Evolutionary conservation across 2,329 filamentous ascomycete genomes (phyloP), one percentile per base, ranked within the genome.

Genomic region (Neofusicoccum sp.): DNA sequence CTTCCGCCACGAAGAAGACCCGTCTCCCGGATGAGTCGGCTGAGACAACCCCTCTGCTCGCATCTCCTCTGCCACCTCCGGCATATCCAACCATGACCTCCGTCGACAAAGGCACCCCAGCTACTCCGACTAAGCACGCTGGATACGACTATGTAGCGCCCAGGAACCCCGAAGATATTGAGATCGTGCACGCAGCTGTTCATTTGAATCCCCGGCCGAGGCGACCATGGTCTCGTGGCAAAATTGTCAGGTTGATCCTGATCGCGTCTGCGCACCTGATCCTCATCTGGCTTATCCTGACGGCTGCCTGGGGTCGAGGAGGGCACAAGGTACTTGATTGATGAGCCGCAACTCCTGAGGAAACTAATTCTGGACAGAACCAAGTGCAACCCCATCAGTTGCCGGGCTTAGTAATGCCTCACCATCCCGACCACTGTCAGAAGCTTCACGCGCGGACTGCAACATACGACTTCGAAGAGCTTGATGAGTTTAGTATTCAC

Each of bases 281-380:
- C 9, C 54, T 58, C 8, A 45, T 58, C 39, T 58, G 54, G 54
- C 43, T 58, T 16, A 58, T 58, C 9, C 11, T 58, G 54, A 11
- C 28, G 7, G 52, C 39, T 4, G 16, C 54, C 11, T 33, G 41
- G 31, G 54, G 29, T 16, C 54, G 54, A 2, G 7, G 39, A 22
- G 34, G 29, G 29, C 31, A 16, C 33, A 58, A 58, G 54, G 54
- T 58, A 56, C 16, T 43, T 14, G 54, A 4, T 22, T 34, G n/a
- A n/a, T 45, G 29, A 16, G 6, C 14, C 7, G 22, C 9, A 14
- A 28, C 34, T 8, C 7, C n/a, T 34, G 36, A 28, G 29, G 22
- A 11, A 31, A 31, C 54, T 58, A 34, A 58, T 9, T 12, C 41
- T 8, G 5, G 8, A 36, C 31, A 58, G 54, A n/a, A 16, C 31